These are phyloP conservation scores for Noccaea caerulescens DNA, from an alignment of 345 rosid species.

Conservation along the genomic window DNA sequence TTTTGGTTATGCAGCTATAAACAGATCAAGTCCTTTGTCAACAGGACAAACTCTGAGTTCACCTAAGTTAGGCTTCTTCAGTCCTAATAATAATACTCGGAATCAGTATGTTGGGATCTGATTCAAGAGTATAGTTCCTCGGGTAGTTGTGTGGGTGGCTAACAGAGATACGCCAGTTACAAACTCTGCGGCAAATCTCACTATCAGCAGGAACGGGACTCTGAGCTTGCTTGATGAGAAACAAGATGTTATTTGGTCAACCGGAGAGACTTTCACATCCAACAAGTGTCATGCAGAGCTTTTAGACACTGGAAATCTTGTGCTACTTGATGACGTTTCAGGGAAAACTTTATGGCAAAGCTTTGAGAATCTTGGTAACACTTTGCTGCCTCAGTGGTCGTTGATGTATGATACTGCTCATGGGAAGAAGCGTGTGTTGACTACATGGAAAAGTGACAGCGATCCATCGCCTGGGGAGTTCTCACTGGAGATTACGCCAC, in stretches of 20 bases:
- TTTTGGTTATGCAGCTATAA: conserved; percentile 34
- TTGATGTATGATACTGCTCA: conserved; percentile 31
- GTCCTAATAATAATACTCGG: conserved; percentile 26
- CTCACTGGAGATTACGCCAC: conserved; percentile 36
- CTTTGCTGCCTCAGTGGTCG: conserved; percentile 37
- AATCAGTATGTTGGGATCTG: conserved; percentile 54
- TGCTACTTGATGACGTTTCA: conserved; percentile 36
- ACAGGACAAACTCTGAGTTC: conserved; percentile 41
- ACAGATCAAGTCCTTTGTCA: conserved; percentile 37
- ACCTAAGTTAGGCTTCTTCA: conserved; percentile 49
- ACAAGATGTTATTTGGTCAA: conserved; percentile 36
- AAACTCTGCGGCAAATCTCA: conserved; percentile 26
- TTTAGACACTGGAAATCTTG: conserved; percentile 37
- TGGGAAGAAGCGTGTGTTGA: conserved; percentile 32
- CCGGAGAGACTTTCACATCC: conserved; percentile 21
- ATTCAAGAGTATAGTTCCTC: conserved; percentile 40
- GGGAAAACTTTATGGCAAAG: conserved; percentile 35
- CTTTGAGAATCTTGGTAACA: conserved; percentile 40
- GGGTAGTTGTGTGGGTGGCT: conserved; percentile 48
- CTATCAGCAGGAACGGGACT: conserved; percentile 32
- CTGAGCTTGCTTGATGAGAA: conserved; percentile 26
- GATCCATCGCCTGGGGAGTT: conserved; percentile 40
- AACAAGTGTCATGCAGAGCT: conserved; percentile 32
- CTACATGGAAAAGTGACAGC: conserved; percentile 36
- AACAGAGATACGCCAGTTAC: conserved; percentile 34